Percentiles rank a stretch among this genome's conserved stretches.
Evolutionary conservation across 2,329 filamentous ascomycete genomes (phyloP).

Genomic region (Colletotrichum gigasporum): DNA sequence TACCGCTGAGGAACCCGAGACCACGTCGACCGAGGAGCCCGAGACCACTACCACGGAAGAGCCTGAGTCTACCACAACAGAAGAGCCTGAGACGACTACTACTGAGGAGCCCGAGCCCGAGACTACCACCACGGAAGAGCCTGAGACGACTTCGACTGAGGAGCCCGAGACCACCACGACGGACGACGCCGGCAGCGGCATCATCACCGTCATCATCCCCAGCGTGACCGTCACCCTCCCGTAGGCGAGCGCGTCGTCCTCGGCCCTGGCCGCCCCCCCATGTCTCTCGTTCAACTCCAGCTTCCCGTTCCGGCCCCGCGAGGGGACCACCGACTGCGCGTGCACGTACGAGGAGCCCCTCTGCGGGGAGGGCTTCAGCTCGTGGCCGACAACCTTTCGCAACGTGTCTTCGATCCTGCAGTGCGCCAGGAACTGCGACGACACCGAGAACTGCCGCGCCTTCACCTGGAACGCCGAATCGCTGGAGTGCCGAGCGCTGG

Average conservation of each 20-base stretch:
- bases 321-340: background rate
- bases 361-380: background rate
- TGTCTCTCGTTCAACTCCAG: background rate
- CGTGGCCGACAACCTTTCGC: background rate
- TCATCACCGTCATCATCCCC: background rate
- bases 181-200: background rate
- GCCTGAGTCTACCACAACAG: too few relatives aligned
- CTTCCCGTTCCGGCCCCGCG: too few relatives aligned
- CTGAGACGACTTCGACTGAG: too few relatives aligned
- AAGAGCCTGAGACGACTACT: too few relatives aligned
- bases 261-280: too few relatives aligned
- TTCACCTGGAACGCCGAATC: background rate
- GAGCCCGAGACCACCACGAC: too few relatives aligned
- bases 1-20: too few relatives aligned
- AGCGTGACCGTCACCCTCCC: background rate
- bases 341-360: background rate
- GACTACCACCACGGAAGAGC: too few relatives aligned
- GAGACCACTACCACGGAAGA: too few relatives aligned
- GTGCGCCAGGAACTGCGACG: slow-evolving; percentile 2
- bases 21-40: too few relatives aligned
- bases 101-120: too few relatives aligned
- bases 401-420: background rate
- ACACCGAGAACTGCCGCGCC: background rate
- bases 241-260: too few relatives aligned
- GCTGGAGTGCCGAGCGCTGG: background rate